Evolutionary conservation across 1,284 basidiomycete genomes (phyloP).

Genomic region (Pseudozyma thailandica): DNA sequence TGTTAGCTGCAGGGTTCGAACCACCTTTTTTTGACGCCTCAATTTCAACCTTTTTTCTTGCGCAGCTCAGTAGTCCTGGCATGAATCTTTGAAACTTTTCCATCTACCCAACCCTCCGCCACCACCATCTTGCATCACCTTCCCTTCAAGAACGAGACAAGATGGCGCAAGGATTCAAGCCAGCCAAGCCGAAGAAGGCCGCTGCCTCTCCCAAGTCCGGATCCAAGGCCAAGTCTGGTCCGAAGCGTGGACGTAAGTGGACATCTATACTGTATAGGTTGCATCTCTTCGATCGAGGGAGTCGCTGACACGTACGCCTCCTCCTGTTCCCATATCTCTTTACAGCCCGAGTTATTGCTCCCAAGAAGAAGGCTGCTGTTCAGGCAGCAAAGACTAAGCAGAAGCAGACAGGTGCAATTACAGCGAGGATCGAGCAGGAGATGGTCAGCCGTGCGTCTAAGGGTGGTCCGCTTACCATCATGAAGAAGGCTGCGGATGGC

Average conservation of each 20-base stretch:
- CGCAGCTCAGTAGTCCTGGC: background rate
- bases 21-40: constrained; percentile 5
- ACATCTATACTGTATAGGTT: background rate
- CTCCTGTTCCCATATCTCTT: too few species aligned
- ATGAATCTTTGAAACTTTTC: background rate
- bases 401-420: constrained; percentile 50
- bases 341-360: constrained; percentile 54
- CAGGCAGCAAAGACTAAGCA: constrained; percentile 43
- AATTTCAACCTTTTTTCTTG: constrained; percentile 2
- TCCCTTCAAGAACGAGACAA: constrained; percentile 4
- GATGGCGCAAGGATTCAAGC: constrained; percentile 60
- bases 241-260: constrained; percentile 55
- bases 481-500: constrained; percentile 88
- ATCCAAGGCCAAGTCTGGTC: constrained; percentile 40
- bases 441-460: constrained; percentile 53
- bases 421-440: constrained; percentile 49
- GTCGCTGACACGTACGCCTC: too few species aligned
- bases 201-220: constrained; percentile 30
- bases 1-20: constrained; percentile 27
- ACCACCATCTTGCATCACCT: background rate
- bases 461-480: constrained; percentile 75
- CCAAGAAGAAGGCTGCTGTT: constrained; percentile 48
- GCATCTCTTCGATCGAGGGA: too few species aligned
- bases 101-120: background rate
- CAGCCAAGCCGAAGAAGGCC: constrained; percentile 45